Evolutionary conservation across 2,329 filamentous ascomycete genomes (phyloP), one percentile per base, ranked within the genome.

Genomic region (Epichloe scottii): DNA sequence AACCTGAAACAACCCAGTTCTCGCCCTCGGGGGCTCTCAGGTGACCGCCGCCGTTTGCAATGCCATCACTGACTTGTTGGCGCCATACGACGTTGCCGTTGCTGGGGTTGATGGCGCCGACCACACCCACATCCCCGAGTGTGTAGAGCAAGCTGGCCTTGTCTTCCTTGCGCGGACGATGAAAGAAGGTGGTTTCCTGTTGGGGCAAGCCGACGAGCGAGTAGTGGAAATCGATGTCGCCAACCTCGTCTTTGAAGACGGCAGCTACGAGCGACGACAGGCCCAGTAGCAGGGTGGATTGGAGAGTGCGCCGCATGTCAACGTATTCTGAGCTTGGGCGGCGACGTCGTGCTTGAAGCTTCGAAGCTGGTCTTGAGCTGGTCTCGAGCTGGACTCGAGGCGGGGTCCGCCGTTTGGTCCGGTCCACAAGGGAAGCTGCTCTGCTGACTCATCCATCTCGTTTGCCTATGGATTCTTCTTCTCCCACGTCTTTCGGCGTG

Each of bases 91-190:
- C 64, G 2, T 79, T 76, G 17, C 93, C 91, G 62, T 85, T 90
- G 63, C 83, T 85, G 2, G 93, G 93, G 60, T 96, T 94, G 45
- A 97, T 77, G 1, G 91, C 91, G 46, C 88, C 93, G 17, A 98
- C 69, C 2, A 96, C 79, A 38, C 83, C 81, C 46, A 89, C 77
- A 52, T 96, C 87, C 56, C 88, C 94, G 43, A 97, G 72, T 0
- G 93, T 94, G 67, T 96, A 98, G 49, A 98, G 77, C 38, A 98
- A 76, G 50, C 87, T 91, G 37, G 90, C 90, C 67, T 87, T 89
- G 55, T 91, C 90, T 58, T 84, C 80, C 55, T 80, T 77, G 61
- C 85, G 78, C 39, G 93, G 91, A 59, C 84, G 85, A 71, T 96
- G 89, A 79, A 97, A 97, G 77, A 97, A 94, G 59, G 91, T 96